A percentile compares a stretch with the other conserved stretches of the same genome.
phyloP scores from a whole-genome alignment of 2,329 filamentous ascomycete species.

The Huntiella abstrusa region DNA sequence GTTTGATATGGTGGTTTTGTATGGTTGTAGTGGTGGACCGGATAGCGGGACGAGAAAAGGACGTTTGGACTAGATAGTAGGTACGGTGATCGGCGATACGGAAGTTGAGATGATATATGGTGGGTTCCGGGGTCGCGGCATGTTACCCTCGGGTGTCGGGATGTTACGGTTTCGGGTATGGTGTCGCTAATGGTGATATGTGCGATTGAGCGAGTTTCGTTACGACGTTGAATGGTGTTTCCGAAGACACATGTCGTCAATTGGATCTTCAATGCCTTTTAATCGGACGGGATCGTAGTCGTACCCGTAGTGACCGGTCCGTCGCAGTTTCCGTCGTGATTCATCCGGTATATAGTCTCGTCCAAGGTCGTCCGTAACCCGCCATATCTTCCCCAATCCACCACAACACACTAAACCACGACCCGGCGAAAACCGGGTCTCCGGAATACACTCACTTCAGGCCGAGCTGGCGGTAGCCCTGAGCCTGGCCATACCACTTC shows the following conservation, averaged over 20 bases:
- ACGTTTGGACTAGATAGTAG: no score
- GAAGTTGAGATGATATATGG: background rate
- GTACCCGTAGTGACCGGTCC: background rate
- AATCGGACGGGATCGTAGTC: background rate
- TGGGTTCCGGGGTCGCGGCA: background rate
- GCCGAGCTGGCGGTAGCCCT: slow-evolving; percentile 85
- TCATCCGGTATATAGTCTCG: background rate
- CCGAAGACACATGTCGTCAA: background rate
- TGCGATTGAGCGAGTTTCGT: background rate
- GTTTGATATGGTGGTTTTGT: background rate
- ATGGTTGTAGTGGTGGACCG: background rate
- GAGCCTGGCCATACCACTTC: slow-evolving; percentile 73
- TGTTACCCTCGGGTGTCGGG: background rate
- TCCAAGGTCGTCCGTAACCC: background rate
- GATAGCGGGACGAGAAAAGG: no score
- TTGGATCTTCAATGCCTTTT: background rate
- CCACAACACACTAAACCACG: background rate
- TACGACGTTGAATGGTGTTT: background rate
- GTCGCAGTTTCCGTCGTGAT: background rate
- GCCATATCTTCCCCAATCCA: background rate
- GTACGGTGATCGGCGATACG: no score
- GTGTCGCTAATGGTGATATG: background rate
- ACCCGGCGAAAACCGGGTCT: background rate
- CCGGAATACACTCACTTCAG: slow-evolving; percentile 39
- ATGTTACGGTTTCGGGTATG: background rate